A percentile compares a stretch with the other conserved stretches of the same genome.
Conservation (phyloP, 192 early-diverging fungal genomes). For the Phlyctochytrium planicorne region DNA sequence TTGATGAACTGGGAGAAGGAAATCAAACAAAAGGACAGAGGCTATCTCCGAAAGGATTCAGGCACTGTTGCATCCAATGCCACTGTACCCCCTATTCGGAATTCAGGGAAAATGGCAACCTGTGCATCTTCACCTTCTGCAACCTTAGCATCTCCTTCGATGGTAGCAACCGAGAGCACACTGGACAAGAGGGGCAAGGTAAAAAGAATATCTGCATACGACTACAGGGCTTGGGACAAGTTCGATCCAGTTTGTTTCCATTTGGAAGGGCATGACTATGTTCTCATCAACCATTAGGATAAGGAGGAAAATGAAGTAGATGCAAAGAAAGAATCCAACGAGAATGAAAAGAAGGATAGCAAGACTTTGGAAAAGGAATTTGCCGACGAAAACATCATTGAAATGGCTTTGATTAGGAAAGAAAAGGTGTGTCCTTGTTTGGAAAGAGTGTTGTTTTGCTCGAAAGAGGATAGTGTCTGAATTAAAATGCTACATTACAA, state of each 20-base stretch:
- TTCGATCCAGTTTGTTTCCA: conserved; percentile 46
- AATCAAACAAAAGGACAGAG: conserved; percentile 37
- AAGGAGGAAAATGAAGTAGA: conserved; percentile 32
- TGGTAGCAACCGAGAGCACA: neutral
- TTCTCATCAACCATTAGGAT: conserved; percentile 12
- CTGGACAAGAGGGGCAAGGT: neutral
- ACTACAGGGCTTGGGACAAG: conserved; percentile 47
- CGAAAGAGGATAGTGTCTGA: too few species aligned
- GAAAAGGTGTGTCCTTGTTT: conserved; percentile 45
- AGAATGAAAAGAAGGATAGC: neutral
- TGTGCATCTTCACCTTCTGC: neutral
- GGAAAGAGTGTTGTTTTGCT: too few species aligned
- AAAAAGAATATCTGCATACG: conserved; percentile 21
- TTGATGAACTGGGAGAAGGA: conserved; percentile 48
- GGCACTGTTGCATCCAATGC: neutral
- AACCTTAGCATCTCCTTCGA: neutral
- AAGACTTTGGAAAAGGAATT: neutral
- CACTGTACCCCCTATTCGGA: conserved; percentile 3
- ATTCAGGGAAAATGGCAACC: neutral
- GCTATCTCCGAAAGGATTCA: neutral
- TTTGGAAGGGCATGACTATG: neutral
- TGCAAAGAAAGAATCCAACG: neutral
- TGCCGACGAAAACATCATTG: neutral
- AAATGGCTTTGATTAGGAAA: conserved; percentile 44
- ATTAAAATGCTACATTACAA: too few species aligned